Conservation (phyloP, 2,329 filamentous ascomycete species). For the Sporothrix phasma region DNA sequence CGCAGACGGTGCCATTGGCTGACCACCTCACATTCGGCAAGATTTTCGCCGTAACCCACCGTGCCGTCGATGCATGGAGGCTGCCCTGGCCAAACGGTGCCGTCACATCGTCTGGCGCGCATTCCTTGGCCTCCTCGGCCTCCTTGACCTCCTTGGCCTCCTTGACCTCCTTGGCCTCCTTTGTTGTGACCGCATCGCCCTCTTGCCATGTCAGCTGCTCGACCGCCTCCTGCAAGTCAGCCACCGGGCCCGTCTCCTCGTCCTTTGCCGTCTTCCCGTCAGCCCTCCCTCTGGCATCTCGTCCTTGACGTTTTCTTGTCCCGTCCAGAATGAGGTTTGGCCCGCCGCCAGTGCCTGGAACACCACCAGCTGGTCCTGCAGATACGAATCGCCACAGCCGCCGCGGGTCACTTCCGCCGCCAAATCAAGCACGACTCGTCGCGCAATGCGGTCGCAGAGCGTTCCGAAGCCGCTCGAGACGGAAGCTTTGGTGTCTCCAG, state of each 20-base stretch:
- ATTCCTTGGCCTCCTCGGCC: too few species aligned
- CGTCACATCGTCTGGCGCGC: slow-evolving; percentile 34
- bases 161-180: slow-evolving; percentile 17
- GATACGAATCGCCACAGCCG: slow-evolving; percentile 43
- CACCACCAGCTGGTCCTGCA: slow-evolving; percentile 52
- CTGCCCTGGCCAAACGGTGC: slow-evolving; percentile 48
- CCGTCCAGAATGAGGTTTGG: slow-evolving; percentile 36
- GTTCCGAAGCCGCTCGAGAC: not conserved
- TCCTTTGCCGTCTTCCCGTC: not conserved
- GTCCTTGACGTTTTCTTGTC: slow-evolving; percentile 16
- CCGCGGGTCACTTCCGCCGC: slow-evolving; percentile 33
- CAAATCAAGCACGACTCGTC: slow-evolving; percentile 36
- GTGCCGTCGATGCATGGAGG: slow-evolving; percentile 47
- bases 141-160: too few species aligned
- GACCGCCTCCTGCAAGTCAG: slow-evolving; percentile 14
- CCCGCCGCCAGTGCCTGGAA: slow-evolving; percentile 50
- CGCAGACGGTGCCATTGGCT: slow-evolving; percentile 39
- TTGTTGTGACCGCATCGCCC: slow-evolving; percentile 16
- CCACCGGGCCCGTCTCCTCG: not conserved
- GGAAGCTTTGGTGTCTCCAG: not conserved
- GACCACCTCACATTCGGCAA: slow-evolving; percentile 41
- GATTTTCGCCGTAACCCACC: slow-evolving; percentile 47
- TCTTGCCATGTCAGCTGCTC: slow-evolving; percentile 24
- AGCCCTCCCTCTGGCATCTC: not conserved
- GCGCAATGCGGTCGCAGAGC: slow-evolving; percentile 20